Conservation (phyloP, 345 rosid species). For the Eucalyptus regnans region DNA sequence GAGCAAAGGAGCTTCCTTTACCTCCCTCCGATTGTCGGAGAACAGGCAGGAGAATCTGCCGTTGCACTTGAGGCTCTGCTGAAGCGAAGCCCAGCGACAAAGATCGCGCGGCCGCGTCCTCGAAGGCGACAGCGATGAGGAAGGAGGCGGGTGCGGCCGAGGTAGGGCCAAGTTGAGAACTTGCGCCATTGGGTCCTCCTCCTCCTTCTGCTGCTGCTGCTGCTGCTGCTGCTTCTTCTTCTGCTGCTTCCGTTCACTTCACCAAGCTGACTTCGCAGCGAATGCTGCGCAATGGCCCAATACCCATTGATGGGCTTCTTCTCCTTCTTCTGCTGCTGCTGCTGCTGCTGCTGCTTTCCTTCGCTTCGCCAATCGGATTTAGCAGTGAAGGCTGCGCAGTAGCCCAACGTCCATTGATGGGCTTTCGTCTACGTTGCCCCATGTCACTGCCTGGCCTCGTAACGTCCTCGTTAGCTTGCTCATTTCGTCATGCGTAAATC, state of each 20-base stretch:
- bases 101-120: not conserved
- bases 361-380: not conserved
- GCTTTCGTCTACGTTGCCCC: not conserved
- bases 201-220: not conserved
- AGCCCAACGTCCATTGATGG: not conserved
- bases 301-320: not conserved
- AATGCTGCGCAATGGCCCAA: not conserved
- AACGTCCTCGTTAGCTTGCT: not conserved
- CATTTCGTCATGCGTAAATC: not conserved
- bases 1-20: not conserved
- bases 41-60: constrained; percentile 60
- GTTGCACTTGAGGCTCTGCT: constrained; percentile 27
- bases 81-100: constrained; percentile 24
- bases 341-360: not conserved
- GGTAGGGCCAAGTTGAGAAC: not conserved
- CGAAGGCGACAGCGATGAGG: not conserved
- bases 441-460: not conserved
- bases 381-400: not conserved
- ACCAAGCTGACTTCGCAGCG: not conserved
- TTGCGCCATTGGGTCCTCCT: not conserved
- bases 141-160: not conserved
- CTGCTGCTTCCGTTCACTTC: not conserved
- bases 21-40: constrained; percentile 63
- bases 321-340: rapidly evolving
- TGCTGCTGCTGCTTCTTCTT: not conserved